Evolutionary conservation across 495 filamentous ascomycete genomes (phyloP), one percentile per base, ranked within the genome.

Genomic region (Aspergillus nanangensis): DNA sequence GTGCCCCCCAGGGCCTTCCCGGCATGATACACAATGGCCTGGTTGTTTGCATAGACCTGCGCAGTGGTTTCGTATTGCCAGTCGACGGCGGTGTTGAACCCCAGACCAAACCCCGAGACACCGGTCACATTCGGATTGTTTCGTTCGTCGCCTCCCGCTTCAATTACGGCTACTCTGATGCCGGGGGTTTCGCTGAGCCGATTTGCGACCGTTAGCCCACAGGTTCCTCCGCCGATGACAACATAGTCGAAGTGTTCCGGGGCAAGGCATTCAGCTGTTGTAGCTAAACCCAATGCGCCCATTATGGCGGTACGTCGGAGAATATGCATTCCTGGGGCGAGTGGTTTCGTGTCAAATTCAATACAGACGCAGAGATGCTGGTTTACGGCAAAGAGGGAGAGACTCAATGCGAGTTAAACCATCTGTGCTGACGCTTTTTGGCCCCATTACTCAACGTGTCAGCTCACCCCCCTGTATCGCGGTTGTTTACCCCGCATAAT

Each of bases 1-100:
- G 72, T 71, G 0, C 77, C 77, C 13, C 74, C 77, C 1, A 79
- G 57, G 2, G 71, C 70, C 40, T 71, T 78, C 4, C 76, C 75
- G 38, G 69, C 60, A 25, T 66, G 58, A 38, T 38, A 38, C 36
- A 18, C 36, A 44, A 69, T 66, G n/a, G 51, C 52, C 24, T 77
- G 63, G 10, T 66, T 65, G 10, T 44, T 56, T 0, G 62, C 66
- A 33, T 66, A 68, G 13, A 39, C 54, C 52, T 80, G 75, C 10
- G 64, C 52, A 20, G 61, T 66, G 1, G 67, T 70, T n/a, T 58
- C 45, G 27, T 76, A 80, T 15, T 64, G 51, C 75, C 75, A 80
- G 56, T 78, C 73, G 23, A 77, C 70, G 20, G 58, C 43, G 8
- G 74, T 72, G 2, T 55, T 62, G 5, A 72, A 68, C 3, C 61